Evolutionary conservation across 2,329 filamentous ascomycete species (phyloP).

Genomic region (Geosmithia putterillii): DNA sequence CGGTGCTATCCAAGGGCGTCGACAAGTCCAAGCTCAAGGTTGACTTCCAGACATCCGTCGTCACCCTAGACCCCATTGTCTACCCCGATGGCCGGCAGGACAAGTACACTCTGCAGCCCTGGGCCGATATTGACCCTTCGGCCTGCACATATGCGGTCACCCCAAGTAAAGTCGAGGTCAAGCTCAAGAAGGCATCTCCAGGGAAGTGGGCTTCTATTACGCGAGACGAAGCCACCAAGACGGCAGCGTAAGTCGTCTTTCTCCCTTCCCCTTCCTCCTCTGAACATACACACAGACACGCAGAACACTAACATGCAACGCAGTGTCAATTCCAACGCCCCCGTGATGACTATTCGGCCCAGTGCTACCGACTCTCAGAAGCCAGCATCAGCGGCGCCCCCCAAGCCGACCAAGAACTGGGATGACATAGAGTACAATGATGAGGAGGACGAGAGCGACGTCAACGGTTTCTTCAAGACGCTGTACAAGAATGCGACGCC

Average conservation of each 20-base stretch:
- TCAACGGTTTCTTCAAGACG: slow-evolving; percentile 81
- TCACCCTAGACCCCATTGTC: slow-evolving; percentile 15
- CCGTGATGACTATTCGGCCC: too few species aligned
- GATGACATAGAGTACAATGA: slow-evolving; percentile 50
- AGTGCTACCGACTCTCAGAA: slow-evolving; percentile 2
- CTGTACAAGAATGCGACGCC: slow-evolving; percentile 66
- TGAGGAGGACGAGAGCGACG: slow-evolving; percentile 47
- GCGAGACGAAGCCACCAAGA: neutral
- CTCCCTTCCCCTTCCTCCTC: neutral
- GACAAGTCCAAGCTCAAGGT: slow-evolving; percentile 26
- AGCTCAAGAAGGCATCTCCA: slow-evolving; percentile 51
- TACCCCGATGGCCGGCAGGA: slow-evolving; percentile 41
- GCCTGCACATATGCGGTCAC: slow-evolving; percentile 53
- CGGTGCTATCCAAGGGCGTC: slow-evolving; percentile 29
- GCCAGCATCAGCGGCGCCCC: neutral
- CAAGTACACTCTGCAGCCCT: slow-evolving; percentile 52
- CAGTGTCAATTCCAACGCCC: too few species aligned
- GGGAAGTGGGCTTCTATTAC: slow-evolving; percentile 52
- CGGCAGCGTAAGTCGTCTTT: neutral
- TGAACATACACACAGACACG: neutral
- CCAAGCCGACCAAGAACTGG: slow-evolving; percentile 64
- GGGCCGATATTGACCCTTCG: slow-evolving; percentile 47
- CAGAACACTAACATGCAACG: neutral
- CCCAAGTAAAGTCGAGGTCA: slow-evolving; percentile 69
- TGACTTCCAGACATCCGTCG: slow-evolving; percentile 14